Percentiles rank a stretch among this genome's conserved stretches.
phyloP scores from a whole-genome alignment of 2,329 filamentous ascomycete species.

The Westerdykella sp. region DNA sequence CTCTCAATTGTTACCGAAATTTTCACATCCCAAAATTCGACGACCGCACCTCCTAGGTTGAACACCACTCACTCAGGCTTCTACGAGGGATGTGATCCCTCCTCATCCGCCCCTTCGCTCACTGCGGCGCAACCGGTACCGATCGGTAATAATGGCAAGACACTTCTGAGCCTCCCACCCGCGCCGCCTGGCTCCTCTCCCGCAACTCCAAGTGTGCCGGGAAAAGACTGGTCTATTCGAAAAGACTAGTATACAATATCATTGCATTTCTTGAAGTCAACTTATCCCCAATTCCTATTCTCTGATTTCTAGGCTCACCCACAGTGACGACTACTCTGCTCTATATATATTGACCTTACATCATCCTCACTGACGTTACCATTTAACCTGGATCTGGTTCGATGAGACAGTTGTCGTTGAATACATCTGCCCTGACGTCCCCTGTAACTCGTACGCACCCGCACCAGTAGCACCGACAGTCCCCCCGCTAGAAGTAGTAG shows the following conservation, averaged over 20 bases:
- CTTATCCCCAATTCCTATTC: not conserved
- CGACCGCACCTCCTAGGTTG: too few relatives aligned
- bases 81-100: slow-evolving; percentile 9
- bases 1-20: too few relatives aligned
- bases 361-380: not conserved
- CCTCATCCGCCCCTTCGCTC: not conserved
- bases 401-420: slow-evolving; percentile 17
- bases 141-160: not conserved
- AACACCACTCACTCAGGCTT: too few relatives aligned
- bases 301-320: not conserved
- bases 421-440: slow-evolving; percentile 21
- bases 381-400: slow-evolving; percentile 9
- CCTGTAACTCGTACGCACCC: slow-evolving; percentile 20
- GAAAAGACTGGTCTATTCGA: too few relatives aligned
- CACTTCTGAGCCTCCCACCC: too few relatives aligned
- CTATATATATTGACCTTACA: not conserved
- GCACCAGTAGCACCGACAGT: slow-evolving; percentile 14
- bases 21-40: too few relatives aligned
- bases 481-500: slow-evolving; percentile 15
- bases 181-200: slow-evolving; percentile 7
- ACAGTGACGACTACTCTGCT: too few relatives aligned
- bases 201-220: slow-evolving; percentile 20
- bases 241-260: not conserved
- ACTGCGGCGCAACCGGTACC: slow-evolving; percentile 1
- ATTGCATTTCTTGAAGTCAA: not conserved